These are phyloP conservation scores for Sequoia sempervirens DNA, from an alignment of 75 land plant species.

Conservation along the genomic window DNA sequence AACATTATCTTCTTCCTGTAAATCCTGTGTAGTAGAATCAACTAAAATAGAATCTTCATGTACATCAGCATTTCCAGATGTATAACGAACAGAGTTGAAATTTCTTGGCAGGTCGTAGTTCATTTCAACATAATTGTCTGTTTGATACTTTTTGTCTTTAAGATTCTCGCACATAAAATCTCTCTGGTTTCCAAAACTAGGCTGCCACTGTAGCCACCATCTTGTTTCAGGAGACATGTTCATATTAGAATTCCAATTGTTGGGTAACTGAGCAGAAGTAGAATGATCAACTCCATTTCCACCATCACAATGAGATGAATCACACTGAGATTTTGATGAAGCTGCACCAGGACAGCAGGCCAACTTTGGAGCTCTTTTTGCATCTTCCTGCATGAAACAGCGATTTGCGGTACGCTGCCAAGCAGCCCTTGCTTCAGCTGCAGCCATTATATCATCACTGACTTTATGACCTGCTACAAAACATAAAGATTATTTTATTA, in stretches of 20 bases:
- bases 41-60: not conserved
- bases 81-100: not conserved
- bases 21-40: not conserved
- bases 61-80: not conserved
- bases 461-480: not conserved
- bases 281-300: slow-evolving; percentile 35
- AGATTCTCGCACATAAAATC: slow-evolving; percentile 28
- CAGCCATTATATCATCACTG: slow-evolving; percentile 54
- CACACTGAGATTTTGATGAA: slow-evolving; percentile 34
- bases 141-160: slow-evolving; percentile 21
- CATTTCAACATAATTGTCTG: not conserved
- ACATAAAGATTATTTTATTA: not conserved
- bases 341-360: slow-evolving; percentile 56
- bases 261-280: slow-evolving; percentile 20
- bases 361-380: slow-evolving; percentile 81
- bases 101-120: not conserved
- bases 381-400: slow-evolving; percentile 81
- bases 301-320: slow-evolving; percentile 25
- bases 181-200: slow-evolving; percentile 40
- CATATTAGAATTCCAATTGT: slow-evolving; percentile 28
- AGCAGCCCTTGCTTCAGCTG: slow-evolving; percentile 83
- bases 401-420: slow-evolving; percentile 90
- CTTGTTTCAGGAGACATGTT: slow-evolving; percentile 50
- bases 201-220: slow-evolving; percentile 73
- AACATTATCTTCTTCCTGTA: not conserved